Evolutionary conservation across 2,329 filamentous ascomycete genomes (phyloP), one percentile per base, ranked within the genome.

Genomic region (Talaromyces verruculosus): DNA sequence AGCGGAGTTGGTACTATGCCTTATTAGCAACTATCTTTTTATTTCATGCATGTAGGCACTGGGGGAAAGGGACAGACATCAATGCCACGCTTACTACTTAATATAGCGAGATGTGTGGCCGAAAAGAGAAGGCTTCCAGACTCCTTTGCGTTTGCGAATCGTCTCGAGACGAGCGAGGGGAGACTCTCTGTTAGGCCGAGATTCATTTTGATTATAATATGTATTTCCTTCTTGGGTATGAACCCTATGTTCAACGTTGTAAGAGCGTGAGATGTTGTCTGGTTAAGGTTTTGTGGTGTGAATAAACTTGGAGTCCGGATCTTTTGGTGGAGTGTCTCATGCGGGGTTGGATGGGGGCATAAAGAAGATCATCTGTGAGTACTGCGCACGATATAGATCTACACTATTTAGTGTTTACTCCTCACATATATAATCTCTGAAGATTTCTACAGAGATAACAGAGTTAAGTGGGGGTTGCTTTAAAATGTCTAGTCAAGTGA

Each of bases 1-100:
- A 83, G 66, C 81, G 78, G 10, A 83, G 73, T 77, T 83, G 81
- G 65, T 80, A 82, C 81, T 83, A 62, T 22, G 43, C 15, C 17
- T 49, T 39, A 33, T 37, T 33, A 15, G 17, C 11, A 30, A 11
- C 19, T 43, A 61, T 61, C 45, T 62, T 43, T 61, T 19, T 55
- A 8, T 28, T 55, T 62, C 33, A 37, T 39, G 15, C 28, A 25
- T n/a, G 30, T 3, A 35, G 15, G 25, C 25, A 25, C 25, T 25
- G 25, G 1, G 30, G 39, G 6, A 51, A 15, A 35, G 10, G 25
- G 15, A 19, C 30, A 2, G 28, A 63, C 61, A 13, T 55, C 51
- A 4, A 58, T 35, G 8, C 51, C 51, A 5, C 37, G 53, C 19
- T 25, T 43, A 41, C 25, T 37, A 11, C 39, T 35, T 30, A 81